Conservation (phyloP, 1,284 basidiomycete species). For the Ustanciosporium gigantosporum region DNA sequence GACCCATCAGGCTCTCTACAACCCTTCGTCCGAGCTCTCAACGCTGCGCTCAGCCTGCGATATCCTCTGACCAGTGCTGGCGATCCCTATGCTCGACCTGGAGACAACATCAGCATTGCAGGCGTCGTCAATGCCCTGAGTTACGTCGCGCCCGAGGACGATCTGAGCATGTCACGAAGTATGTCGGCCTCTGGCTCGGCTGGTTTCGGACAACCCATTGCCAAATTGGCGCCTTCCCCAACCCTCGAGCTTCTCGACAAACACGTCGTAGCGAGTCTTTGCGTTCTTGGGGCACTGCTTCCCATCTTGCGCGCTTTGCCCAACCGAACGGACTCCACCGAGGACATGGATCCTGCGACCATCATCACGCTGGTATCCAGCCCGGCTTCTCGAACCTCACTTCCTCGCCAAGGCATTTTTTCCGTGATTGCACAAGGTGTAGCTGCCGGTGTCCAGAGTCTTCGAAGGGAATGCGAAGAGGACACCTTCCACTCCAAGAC, state of each 20-base stretch:
- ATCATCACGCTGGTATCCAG: constrained; percentile 38
- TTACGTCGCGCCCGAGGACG: constrained; percentile 39
- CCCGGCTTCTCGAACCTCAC: constrained; percentile 34
- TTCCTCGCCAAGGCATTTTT: constrained; percentile 37
- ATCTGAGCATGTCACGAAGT: constrained; percentile 9
- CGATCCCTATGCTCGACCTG: constrained; percentile 57
- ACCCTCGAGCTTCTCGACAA: constrained; percentile 34
- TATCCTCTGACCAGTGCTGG: constrained; percentile 56
- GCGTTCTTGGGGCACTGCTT: constrained; percentile 34
- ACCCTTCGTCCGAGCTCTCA: constrained; percentile 44
- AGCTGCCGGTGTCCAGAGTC: constrained; percentile 35
- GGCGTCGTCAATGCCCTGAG: constrained; percentile 55
- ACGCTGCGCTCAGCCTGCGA: constrained; percentile 46
- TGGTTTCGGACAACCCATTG: constrained; percentile 19
- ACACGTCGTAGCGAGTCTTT: constrained; percentile 47
- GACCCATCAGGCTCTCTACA: constrained; percentile 34
- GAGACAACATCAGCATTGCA: constrained; percentile 46
- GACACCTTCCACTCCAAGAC: constrained; percentile 39
- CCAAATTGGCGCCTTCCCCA: constrained; percentile 21
- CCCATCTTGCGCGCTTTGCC: constrained; percentile 37
- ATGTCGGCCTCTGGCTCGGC: constrained; percentile 17
- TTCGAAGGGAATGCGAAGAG: constrained; percentile 45
- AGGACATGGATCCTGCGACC: constrained; percentile 18
- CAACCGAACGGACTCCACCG: constrained; percentile 15
- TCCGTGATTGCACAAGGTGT: constrained; percentile 46